Evolutionary conservation across 345 rosid genomes (phyloP).

Genomic region (Passiflora organensis): DNA sequence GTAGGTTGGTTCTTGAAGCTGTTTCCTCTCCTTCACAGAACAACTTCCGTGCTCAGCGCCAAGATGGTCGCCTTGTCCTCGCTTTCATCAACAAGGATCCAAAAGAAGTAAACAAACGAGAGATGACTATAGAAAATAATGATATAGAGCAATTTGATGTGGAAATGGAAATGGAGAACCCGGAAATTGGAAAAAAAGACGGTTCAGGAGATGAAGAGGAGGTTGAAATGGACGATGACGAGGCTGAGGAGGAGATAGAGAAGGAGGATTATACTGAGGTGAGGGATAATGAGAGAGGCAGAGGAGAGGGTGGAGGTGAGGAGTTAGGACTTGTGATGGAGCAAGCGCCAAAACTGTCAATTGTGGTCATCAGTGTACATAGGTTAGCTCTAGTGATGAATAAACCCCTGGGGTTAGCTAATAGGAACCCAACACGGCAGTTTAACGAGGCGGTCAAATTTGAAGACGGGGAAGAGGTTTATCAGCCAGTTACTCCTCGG

Average conservation of each 20-base stretch:
- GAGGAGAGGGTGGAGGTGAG: too few species aligned
- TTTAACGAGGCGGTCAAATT: slow-evolving; percentile 23
- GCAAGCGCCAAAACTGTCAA: slow-evolving; percentile 31
- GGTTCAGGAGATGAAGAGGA: slow-evolving; percentile 18
- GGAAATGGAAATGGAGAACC: slow-evolving; percentile 9
- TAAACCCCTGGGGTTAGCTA: slow-evolving; percentile 42
- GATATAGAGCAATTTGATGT: slow-evolving; percentile 15
- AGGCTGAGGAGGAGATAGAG: slow-evolving; percentile 14
- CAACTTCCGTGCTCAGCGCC: slow-evolving; percentile 72
- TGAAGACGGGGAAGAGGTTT: slow-evolving; percentile 21
- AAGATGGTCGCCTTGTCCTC: slow-evolving; percentile 84
- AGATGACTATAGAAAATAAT: slow-evolving; percentile 12
- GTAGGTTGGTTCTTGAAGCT: slow-evolving; percentile 85
- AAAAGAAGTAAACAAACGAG: neutral
- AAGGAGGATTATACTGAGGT: slow-evolving; percentile 17
- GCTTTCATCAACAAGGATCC: slow-evolving; percentile 36
- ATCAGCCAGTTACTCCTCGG: slow-evolving; percentile 25
- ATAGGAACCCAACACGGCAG: slow-evolving; percentile 46
- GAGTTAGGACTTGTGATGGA: slow-evolving; percentile 22
- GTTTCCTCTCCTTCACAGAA: slow-evolving; percentile 61
- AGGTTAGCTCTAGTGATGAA: slow-evolving; percentile 50
- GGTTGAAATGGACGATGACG: too few species aligned
- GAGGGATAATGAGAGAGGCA: slow-evolving; percentile 1
- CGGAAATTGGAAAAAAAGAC: slow-evolving; percentile 15
- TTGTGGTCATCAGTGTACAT: slow-evolving; percentile 37